Evolutionary conservation across 345 rosid genomes (phyloP).

Genomic region (Arabis alpina): DNA sequence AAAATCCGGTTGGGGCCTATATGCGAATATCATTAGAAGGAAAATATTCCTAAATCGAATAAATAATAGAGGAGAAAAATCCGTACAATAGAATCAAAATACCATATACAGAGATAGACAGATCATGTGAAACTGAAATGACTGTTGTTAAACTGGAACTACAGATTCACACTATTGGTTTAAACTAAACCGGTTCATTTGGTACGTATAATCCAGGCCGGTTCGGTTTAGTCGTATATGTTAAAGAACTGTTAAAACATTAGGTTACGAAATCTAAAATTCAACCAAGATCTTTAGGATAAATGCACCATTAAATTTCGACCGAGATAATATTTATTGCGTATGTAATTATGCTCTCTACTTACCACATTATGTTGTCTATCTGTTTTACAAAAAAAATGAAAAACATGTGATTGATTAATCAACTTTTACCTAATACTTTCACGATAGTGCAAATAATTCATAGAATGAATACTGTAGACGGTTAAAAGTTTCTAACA

Average conservation of each 20-base stretch:
- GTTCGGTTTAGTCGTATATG: neutral
- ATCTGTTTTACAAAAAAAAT: too few species aligned
- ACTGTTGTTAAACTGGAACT: slow-evolving; percentile 8
- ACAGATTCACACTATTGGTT: slow-evolving; percentile 1
- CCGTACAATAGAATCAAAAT: slow-evolving; percentile 27
- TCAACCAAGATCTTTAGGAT: too few species aligned
- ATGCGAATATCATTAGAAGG: slow-evolving; percentile 28
- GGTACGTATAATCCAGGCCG: neutral
- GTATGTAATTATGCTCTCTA: neutral
- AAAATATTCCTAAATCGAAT: slow-evolving; percentile 35
- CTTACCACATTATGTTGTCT: neutral
- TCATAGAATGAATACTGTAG: neutral
- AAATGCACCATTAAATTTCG: neutral
- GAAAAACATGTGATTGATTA: neutral
- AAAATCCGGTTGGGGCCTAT: slow-evolving; percentile 61
- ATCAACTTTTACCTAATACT: neutral
- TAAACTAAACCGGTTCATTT: neutral
- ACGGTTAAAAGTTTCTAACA: too few species aligned
- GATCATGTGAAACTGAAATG: neutral
- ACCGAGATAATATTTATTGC: neutral
- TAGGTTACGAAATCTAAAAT: neutral
- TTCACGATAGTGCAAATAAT: neutral
- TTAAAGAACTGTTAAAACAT: neutral
- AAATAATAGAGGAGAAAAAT: slow-evolving; percentile 32
- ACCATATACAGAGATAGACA: slow-evolving; percentile 20